Conservation (phyloP, 352 stramenopile genomes). For the Globisporangium irregulare region DNA sequence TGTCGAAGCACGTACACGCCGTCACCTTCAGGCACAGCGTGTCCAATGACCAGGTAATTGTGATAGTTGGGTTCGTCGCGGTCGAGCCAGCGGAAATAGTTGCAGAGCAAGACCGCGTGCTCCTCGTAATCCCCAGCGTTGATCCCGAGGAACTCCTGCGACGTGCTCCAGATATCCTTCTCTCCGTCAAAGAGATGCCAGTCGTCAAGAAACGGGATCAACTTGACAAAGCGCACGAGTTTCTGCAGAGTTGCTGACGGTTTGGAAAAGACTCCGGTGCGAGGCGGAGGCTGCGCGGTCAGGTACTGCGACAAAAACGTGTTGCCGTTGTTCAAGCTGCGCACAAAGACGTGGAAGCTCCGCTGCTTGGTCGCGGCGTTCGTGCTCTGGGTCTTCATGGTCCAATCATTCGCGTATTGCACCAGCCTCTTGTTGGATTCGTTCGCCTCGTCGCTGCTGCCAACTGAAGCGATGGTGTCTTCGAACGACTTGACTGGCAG, state of each 20-base stretch:
- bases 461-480: slow-evolving; percentile 14
- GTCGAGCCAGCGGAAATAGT: slow-evolving; percentile 89
- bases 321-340: slow-evolving; percentile 57
- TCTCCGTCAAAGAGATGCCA: slow-evolving; percentile 83
- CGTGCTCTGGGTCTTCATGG: slow-evolving; percentile 11
- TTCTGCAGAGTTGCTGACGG: slow-evolving; percentile 24
- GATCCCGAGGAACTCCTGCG: slow-evolving; percentile 89
- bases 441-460: slow-evolving; percentile 14
- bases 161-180: slow-evolving; percentile 87
- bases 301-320: slow-evolving; percentile 78
- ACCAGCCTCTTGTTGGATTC: slow-evolving; percentile 24
- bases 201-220: slow-evolving; percentile 91
- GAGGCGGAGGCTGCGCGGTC: slow-evolving; percentile 59
- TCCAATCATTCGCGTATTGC: slow-evolving; percentile 41
- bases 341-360: slow-evolving; percentile 74
- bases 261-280: slow-evolving; percentile 3
- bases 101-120: slow-evolving; percentile 90
- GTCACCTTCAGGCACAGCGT: slow-evolving; percentile 80
- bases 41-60: slow-evolving; percentile 88
- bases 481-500: slow-evolving; percentile 29
- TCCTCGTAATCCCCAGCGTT: slow-evolving; percentile 88
- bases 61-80: slow-evolving; percentile 28
- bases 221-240: slow-evolving; percentile 86
- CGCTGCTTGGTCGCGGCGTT: slow-evolving; percentile 28
- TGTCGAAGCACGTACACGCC: slow-evolving; percentile 83